These are phyloP conservation scores for Bombardia bombarda DNA, from an alignment of 495 filamentous ascomycete species.

Conservation along the genomic window DNA sequence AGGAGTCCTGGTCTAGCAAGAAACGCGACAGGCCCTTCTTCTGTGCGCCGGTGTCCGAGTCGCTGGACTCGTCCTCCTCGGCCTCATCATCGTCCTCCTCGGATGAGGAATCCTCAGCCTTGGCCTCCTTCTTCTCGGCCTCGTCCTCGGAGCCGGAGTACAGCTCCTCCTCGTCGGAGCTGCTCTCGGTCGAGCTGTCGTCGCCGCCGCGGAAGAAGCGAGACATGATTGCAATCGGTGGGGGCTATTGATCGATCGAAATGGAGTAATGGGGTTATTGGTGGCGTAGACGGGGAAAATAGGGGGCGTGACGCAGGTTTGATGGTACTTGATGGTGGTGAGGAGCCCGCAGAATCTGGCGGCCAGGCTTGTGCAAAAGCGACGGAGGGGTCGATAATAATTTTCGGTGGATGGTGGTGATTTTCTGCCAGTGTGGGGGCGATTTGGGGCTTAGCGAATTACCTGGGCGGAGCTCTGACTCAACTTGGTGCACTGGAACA, in stretches of 20 bases:
- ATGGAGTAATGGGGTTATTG: slow-evolving; percentile 2
- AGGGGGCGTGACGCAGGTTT: too few species aligned
- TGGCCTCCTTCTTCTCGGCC: slow-evolving; percentile 42
- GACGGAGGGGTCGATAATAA: slow-evolving; percentile 25
- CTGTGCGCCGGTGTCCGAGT: slow-evolving; percentile 53
- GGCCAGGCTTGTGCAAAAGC: background rate
- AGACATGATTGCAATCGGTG: slow-evolving; percentile 56
- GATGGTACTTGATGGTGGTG: slow-evolving; percentile 8
- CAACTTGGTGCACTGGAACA: too few species aligned
- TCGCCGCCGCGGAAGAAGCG: slow-evolving; percentile 93
- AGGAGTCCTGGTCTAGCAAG: slow-evolving; percentile 61
- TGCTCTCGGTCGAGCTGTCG: slow-evolving; percentile 76
- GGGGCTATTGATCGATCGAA: slow-evolving; percentile 4
- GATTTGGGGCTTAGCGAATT: slow-evolving; percentile 24
- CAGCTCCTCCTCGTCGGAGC: slow-evolving; percentile 85
- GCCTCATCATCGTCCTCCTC: slow-evolving; percentile 37
- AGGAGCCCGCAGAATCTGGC: slow-evolving; percentile 18
- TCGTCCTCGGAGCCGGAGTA: slow-evolving; percentile 69
- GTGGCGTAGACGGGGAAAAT: too few species aligned
- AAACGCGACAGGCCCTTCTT: slow-evolving; percentile 68
- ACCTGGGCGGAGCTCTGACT: slow-evolving; percentile 6
- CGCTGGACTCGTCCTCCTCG: slow-evolving; percentile 55
- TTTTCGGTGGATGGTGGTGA: slow-evolving; percentile 27
- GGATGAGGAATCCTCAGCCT: slow-evolving; percentile 34
- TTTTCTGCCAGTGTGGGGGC: slow-evolving; percentile 30